Evolutionary conservation across 352 stramenopile genomes (phyloP), one percentile per base, ranked within the genome.

Genomic region (Globisporangium paroecandrum): DNA sequence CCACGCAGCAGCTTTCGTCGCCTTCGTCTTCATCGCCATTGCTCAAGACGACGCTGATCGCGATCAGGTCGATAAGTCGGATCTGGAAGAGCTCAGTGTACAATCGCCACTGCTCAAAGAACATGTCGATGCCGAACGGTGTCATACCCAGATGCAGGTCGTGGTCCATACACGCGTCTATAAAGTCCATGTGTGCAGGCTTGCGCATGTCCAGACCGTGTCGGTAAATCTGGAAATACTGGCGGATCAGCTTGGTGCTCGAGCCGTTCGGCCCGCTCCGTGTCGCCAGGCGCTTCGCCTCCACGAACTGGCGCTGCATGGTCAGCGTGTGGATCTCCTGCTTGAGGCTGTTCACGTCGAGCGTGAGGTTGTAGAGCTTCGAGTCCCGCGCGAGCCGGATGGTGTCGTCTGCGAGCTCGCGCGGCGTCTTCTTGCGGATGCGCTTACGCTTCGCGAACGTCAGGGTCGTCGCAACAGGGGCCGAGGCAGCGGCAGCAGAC

Each of bases 331-430:
- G 67, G 34, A 81, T 64, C 61, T 79, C 74, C 51, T 77, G 74
- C 34, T 69, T 64, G 24, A 83, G 53, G 24, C 58, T 71, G 51
- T 80, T 69, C 20, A 80, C 58, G 53, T 84, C 74, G 5, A 82
- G 65, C 62, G 71, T 66, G 27, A 84, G 62, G 25, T 79, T 79
- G 62, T 75, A 59, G 12, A 69, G 25, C 15, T 38, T 56, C 34
- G 64, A 69, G 34, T 58, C 46, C 3, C 46, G 59, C 43, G 59
- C 59, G 25, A 43, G 41, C 6, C 43, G 59, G 43, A 65, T 20
- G 25, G 43, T 25, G 59, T 38, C 32, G 32, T 38, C 32, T 8
- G 7, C 32, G 32, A 38, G 32, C 32, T 38, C 32, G 34, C 34
- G 34, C 10, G 34, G 25, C 43, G 59, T 65, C 27, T 65, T 65